These are phyloP conservation scores for Coniochaeta prunicola DNA, from an alignment of 2,329 filamentous ascomycete species.

Conservation along the genomic window DNA sequence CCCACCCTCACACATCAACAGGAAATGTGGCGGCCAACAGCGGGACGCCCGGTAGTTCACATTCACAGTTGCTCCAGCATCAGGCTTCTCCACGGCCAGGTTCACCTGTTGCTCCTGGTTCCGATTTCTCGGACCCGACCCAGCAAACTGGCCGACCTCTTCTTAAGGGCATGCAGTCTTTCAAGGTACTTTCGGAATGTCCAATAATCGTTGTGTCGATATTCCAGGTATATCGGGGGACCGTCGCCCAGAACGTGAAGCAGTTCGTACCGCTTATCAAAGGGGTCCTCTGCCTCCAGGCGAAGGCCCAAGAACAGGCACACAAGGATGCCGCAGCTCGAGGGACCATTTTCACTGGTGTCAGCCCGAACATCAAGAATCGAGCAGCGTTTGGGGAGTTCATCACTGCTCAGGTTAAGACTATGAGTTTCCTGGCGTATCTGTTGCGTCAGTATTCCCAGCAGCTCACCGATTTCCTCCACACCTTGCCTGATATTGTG, in stretches of 20 bases:
- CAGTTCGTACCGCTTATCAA: constrained; percentile 93
- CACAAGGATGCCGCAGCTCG: constrained; percentile 76
- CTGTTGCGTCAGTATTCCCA: constrained; percentile 80
- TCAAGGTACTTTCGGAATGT: constrained; percentile 96
- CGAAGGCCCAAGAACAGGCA: constrained; percentile 86
- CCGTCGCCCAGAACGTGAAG: constrained; percentile 79
- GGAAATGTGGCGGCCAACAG: constrained; percentile 47
- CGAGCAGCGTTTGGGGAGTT: constrained; percentile 93
- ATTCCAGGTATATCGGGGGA: constrained; percentile 82
- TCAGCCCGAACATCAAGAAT: constrained; percentile 90
- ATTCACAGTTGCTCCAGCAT: constrained; percentile 61
- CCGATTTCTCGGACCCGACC: constrained; percentile 74
- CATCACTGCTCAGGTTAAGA: constrained; percentile 97
- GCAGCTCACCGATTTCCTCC: constrained; percentile 81
- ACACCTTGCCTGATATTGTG: constrained; percentile 78
- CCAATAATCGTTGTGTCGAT: constrained; percentile 98
- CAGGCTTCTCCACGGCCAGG: constrained; percentile 69
- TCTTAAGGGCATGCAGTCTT: constrained; percentile 93
- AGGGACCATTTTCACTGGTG: constrained; percentile 81
- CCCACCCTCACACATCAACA: constrained; percentile 26
- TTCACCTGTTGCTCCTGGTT: constrained; percentile 76
- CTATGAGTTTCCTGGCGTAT: constrained; percentile 97
- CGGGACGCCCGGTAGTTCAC: constrained; percentile 58
- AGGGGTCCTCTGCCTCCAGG: constrained; percentile 78
- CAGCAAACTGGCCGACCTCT: constrained; percentile 73